Evolutionary conservation across 176 grass and related monocot genomes (phyloP), one percentile per base, ranked within the genome.

Genomic region (Poa pratensis): DNA sequence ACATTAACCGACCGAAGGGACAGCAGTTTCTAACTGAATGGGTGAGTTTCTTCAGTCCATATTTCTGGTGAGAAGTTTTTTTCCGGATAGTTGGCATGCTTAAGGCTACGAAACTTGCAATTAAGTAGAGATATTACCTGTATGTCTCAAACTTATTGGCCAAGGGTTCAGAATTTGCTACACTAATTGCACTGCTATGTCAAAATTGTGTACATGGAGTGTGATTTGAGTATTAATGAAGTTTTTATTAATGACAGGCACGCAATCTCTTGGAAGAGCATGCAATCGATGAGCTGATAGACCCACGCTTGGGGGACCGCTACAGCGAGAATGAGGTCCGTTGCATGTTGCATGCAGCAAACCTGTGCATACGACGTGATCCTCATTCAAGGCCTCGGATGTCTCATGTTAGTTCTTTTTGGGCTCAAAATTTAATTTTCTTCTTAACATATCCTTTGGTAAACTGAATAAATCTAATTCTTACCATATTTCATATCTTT

Each of bases 21-120:
- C 97, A 99, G 80, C 97, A 99, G 46, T 92, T 94, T 79, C 87
- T 99, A 54, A 99, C 97, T 73, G 97, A 99, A 90, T 99, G 97
- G 97, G 97, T 96, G 78, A 83, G 91, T 88, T 74, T 68, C 54
- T 51, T 66, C n/a, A 5, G 23, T 76, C 51, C 60, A 40, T 22
- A 23, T 58, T 84, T 80, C 48, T 74, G 18, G 32, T 2, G 19
- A 54, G 52, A 43, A 8, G 69, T 52, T 2, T 65, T 18, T 46
- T 76, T 87, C 82, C n/a, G 2, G 6, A 55, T 82, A 45, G 49
- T 69, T 79, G 54, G 27, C 45, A 18, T 32, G 53, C 52, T 42
- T n/a, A 48, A 65, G 75, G 43, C 27, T 61, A 42, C 3, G 3
- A 75, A 75, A 75, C 52, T 52, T 9, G 26, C 24, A 74, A 15